phyloP scores from a whole-genome alignment of 768 basidiomycete species.

The Boletus insuetus region DNA sequence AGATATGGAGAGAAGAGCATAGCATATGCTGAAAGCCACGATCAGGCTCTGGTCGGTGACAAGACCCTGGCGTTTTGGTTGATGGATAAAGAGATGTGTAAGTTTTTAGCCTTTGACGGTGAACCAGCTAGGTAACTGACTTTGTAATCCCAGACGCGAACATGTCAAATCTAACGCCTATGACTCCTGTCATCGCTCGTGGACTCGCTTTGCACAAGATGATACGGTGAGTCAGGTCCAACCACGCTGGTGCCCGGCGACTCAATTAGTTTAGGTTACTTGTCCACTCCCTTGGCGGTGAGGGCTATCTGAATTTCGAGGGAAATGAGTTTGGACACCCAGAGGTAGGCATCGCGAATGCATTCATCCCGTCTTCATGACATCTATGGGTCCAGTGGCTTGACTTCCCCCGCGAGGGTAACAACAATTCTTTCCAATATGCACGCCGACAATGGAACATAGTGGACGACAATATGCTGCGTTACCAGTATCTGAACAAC shows the following conservation, averaged over 20 bases:
- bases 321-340: constrained; percentile 99
- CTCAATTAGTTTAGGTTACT: constrained; percentile 55
- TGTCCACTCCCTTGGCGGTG: constrained; percentile 91
- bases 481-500: constrained; percentile 93
- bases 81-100: constrained; percentile 99
- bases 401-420: constrained; percentile 96
- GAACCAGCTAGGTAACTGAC: neutral
- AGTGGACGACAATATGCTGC: constrained; percentile 77
- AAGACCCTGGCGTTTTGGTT: constrained; percentile 99
- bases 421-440: constrained; percentile 94
- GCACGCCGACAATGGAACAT: constrained; percentile 97
- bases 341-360: constrained; percentile 51
- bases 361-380: neutral
- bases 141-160: constrained; percentile 62
- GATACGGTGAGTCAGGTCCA: constrained; percentile 65
- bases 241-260: neutral
- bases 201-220: constrained; percentile 95
- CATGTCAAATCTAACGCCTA: constrained; percentile 84
- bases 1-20: constrained; percentile 88
- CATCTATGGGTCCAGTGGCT: constrained; percentile 68
- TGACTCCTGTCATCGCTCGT: constrained; percentile 84
- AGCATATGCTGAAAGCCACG: constrained; percentile 93
- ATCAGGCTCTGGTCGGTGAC: constrained; percentile 97
- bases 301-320: constrained; percentile 97
- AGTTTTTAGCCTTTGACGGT: constrained; percentile 23